Base-by-base conservation (phyloP, 2,329 filamentous ascomycete species). In the Akanthomyces uredinophilus region DNA sequence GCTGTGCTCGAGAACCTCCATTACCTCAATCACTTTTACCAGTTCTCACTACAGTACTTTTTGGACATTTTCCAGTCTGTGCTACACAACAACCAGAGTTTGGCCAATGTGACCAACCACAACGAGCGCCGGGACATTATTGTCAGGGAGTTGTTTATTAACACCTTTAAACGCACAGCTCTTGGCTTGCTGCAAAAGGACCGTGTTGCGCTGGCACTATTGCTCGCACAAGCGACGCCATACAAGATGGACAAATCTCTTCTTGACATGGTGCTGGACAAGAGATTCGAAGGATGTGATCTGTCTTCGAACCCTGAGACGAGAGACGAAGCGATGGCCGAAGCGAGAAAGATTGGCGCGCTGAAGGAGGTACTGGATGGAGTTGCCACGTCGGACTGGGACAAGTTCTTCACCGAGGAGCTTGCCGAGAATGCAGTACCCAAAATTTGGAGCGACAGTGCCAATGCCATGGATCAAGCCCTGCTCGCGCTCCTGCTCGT, bases 1-100 rank as follows among this genome's bases (percentile, higher is more conserved):
- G 92, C 96, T 37, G 91, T 99, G 16, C 81, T 99, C 64, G 96
- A 99, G 78, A 94, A 99, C 75, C 85, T 99, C 63, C 94, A 98
- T 76, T 96, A 97, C 72, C 88, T 99, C 74, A 97, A 99, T 75
- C 95, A 98, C 80, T 98, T 98, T 78, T 99, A 99, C 76, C 96
- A 98, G 74, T 99, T 99, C 82, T 99, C 95, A 43, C 83, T 99
- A 64, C 93, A 97, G 75, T 99, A 96, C 78, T 99, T 99, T 78
- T 85, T 96, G 61, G 91, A 97, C 73, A 99, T 99, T 68, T 99
- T 99, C 84, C 91, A 96, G 72, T 87, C 89, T 6, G 95, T 99
- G 8, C 83, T 99, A 44, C 89, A 89, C 68, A 84, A 86, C 63
- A 96, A 96, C 75, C 87, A 88, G 70, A 87, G 86, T 64, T 81